phyloP scores from a whole-genome alignment of 352 stramenopile species.

The Globisporangium polare region DNA sequence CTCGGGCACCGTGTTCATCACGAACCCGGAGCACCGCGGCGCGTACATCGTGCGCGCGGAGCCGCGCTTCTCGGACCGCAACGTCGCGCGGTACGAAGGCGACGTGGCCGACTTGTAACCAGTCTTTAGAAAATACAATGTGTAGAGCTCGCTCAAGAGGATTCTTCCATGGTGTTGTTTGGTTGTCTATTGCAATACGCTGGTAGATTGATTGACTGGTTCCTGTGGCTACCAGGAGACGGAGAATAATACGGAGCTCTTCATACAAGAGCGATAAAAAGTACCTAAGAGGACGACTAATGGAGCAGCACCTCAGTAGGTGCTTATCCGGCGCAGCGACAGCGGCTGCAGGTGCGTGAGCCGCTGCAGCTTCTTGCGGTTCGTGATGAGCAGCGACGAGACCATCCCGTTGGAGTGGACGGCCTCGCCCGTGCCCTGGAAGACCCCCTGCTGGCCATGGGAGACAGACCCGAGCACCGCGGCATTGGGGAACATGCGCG shows the following conservation, averaged over 20 bases:
- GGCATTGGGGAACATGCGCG: slow-evolving; percentile 47
- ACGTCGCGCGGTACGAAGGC: slow-evolving; percentile 78
- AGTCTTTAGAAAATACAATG: slow-evolving; percentile 2
- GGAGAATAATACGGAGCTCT: not conserved
- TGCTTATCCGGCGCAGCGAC: slow-evolving; percentile 48
- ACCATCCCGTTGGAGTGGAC: slow-evolving; percentile 81
- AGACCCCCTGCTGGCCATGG: slow-evolving; percentile 68
- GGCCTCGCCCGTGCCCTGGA: slow-evolving; percentile 46
- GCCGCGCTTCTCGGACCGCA: slow-evolving; percentile 89
- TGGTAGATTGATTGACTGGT: not conserved
- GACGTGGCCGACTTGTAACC: slow-evolving; percentile 72
- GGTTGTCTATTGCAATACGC: not conserved
- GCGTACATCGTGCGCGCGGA: slow-evolving; percentile 94
- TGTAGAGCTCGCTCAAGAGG: not conserved
- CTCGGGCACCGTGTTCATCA: slow-evolving; percentile 96
- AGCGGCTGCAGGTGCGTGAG: slow-evolving; percentile 50
- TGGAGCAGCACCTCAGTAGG: slow-evolving; percentile 29
- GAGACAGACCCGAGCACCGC: slow-evolving; percentile 59
- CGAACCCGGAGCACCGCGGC: slow-evolving; percentile 93
- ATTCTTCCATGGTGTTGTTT: not conserved
- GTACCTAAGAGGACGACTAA: not conserved
- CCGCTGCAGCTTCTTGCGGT: slow-evolving; percentile 65
- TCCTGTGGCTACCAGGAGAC: not conserved
- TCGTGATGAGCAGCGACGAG: slow-evolving; percentile 73
- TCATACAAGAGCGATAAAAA: slow-evolving; percentile 11